Percentiles rank a stretch among this genome's conserved stretches.
These are phyloP conservation scores for Trypanosoma conorhini DNA, from an alignment of 208 protist species.

Conservation along the genomic window DNA sequence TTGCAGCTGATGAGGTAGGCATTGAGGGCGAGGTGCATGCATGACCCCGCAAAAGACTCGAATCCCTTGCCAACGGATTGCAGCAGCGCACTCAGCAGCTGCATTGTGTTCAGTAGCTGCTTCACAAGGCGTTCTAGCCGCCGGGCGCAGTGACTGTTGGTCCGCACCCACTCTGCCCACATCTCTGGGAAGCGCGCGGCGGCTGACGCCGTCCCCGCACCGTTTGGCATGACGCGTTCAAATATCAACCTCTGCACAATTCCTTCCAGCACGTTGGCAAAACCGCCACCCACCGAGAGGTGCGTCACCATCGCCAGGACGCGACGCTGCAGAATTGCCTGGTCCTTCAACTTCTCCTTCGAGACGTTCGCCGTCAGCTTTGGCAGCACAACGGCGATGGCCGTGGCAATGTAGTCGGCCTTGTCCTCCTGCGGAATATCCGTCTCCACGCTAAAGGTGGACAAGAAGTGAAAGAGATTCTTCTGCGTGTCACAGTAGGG, in stretches of 20 bases:
- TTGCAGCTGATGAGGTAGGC: slow-evolving; percentile 79
- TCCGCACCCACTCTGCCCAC: slow-evolving; percentile 29
- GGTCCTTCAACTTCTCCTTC: slow-evolving; percentile 77
- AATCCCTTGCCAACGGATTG: slow-evolving; percentile 69
- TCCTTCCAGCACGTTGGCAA: slow-evolving; percentile 66
- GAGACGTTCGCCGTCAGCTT: slow-evolving; percentile 70
- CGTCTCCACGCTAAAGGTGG: slow-evolving; percentile 74
- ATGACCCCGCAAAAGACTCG: slow-evolving; percentile 59
- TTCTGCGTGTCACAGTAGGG: slow-evolving; percentile 84
- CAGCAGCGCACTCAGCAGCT: slow-evolving; percentile 66
- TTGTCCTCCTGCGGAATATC: slow-evolving; percentile 60
- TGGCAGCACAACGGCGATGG: slow-evolving; percentile 68
- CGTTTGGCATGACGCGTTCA: slow-evolving; percentile 38
- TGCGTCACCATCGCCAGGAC: slow-evolving; percentile 77
- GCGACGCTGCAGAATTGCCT: slow-evolving; percentile 76
- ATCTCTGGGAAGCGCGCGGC: slow-evolving; percentile 28
- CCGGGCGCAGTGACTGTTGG: slow-evolving; percentile 29
- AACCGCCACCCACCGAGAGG: slow-evolving; percentile 35
- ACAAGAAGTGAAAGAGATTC: slow-evolving; percentile 78
- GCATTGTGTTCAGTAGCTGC: slow-evolving; percentile 56
- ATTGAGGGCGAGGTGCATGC: slow-evolving; percentile 61
- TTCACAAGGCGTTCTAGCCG: slow-evolving; percentile 62
- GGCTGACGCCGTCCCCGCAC: slow-evolving; percentile 2
- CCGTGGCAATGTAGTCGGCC: slow-evolving; percentile 71
- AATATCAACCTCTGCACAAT: slow-evolving; percentile 72